Evolutionary conservation across 129 eudicot genomes (phyloP).

Genomic region (Lactuca sativa): DNA sequence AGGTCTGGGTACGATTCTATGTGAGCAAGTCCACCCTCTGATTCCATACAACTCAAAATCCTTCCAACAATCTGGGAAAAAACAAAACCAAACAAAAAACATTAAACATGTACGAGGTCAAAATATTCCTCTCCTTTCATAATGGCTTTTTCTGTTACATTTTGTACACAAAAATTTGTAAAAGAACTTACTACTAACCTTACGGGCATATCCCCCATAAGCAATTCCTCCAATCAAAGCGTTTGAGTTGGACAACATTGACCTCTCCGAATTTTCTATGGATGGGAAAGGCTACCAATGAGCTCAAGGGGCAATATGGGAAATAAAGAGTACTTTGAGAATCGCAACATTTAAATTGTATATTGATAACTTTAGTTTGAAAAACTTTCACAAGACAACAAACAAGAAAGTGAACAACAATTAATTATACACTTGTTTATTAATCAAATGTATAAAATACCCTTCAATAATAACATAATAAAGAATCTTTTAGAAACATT

Average conservation of each 20-base stretch:
- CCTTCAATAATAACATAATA: not conserved
- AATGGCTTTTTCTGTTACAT: no score
- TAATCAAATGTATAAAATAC: not conserved
- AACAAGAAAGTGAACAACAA: not conserved
- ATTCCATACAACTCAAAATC: constrained; percentile 59
- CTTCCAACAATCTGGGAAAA: constrained; percentile 76
- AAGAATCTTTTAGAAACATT: not conserved
- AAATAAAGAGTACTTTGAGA: not conserved
- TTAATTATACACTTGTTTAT: not conserved
- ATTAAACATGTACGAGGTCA: not conserved
- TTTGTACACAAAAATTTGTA: no score
- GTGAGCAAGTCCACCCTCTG: constrained; percentile 45
- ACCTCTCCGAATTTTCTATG: constrained; percentile 28
- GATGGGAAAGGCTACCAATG: constrained; percentile 1
- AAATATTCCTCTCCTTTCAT: no score
- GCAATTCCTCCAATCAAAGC: constrained; percentile 85
- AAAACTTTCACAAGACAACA: not conserved
- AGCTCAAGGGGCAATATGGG: not conserved
- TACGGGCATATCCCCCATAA: constrained; percentile 93
- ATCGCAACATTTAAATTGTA: not conserved
- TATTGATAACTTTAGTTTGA: no score
- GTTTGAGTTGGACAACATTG: constrained; percentile 23
- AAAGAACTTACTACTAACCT: constrained; percentile 42
- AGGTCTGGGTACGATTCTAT: constrained; percentile 68
- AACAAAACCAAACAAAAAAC: not conserved